Conservation (phyloP, 2,329 filamentous ascomycete genomes). For the Pseudogymnoascus sp. region DNA sequence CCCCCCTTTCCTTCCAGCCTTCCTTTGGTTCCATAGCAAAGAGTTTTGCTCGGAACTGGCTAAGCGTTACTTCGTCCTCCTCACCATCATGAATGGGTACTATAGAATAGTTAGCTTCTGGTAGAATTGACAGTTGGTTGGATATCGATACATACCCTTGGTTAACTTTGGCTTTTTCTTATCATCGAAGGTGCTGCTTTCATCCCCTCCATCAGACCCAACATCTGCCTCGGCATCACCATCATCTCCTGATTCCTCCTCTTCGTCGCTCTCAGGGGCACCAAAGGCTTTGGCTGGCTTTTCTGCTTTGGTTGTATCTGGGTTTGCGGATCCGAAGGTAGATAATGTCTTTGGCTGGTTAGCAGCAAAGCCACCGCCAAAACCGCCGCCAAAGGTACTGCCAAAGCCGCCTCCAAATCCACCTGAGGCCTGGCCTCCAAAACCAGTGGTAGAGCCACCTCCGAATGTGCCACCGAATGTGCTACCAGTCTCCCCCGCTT, state of each 20-base stretch:
- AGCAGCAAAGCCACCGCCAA: slow-evolving; percentile 30
- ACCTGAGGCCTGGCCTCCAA: slow-evolving; percentile 29
- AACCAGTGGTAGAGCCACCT: slow-evolving; percentile 22
- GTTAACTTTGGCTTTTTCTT: slow-evolving; percentile 62
- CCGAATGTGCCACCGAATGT: slow-evolving; percentile 29
- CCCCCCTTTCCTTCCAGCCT: slow-evolving; percentile 82
- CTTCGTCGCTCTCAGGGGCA: slow-evolving; percentile 60
- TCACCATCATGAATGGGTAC: slow-evolving; percentile 77
- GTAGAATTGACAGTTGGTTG: slow-evolving; percentile 18
- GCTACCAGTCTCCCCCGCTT: slow-evolving; percentile 17
- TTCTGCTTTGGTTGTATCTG: slow-evolving; percentile 35
- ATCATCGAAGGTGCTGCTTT: slow-evolving; percentile 45
- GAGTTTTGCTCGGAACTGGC: slow-evolving; percentile 74
- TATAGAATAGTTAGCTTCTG: slow-evolving; percentile 28
- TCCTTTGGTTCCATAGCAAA: slow-evolving; percentile 64
- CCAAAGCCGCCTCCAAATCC: slow-evolving; percentile 45
- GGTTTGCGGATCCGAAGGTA: slow-evolving; percentile 27
- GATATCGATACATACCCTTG: slow-evolving; percentile 50
- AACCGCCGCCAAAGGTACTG: slow-evolving; percentile 34
- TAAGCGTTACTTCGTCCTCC: slow-evolving; percentile 68
- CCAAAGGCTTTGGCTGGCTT: slow-evolving; percentile 70
- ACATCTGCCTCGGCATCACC: slow-evolving; percentile 36
- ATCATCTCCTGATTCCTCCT: slow-evolving; percentile 35
- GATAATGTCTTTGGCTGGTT: background rate
- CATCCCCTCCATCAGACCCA: slow-evolving; percentile 39